phyloP scores from a whole-genome alignment of 257 asterid species.

The Thymus mandschuricus region DNA sequence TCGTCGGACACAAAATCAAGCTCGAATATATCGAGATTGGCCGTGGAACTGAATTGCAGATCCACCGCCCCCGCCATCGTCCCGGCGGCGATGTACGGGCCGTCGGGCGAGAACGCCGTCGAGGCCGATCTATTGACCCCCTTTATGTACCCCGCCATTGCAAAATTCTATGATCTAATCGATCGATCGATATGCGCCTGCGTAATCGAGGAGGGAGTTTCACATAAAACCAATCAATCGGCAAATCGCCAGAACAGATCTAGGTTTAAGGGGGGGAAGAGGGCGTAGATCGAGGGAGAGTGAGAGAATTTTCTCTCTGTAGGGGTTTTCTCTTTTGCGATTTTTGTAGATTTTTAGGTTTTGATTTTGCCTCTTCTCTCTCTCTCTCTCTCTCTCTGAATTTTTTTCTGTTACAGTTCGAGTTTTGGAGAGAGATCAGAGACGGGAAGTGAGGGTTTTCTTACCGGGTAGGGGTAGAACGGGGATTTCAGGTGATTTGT shows the following conservation, averaged over 20 bases:
- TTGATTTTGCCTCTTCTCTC: slow-evolving; percentile 31
- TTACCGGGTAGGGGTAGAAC: slow-evolving; percentile 24
- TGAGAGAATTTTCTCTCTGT: slow-evolving; percentile 37
- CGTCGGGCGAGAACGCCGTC: slow-evolving; percentile 90
- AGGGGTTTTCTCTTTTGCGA: slow-evolving; percentile 29
- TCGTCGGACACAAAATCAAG: slow-evolving; percentile 87
- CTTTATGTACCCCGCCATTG: slow-evolving; percentile 75
- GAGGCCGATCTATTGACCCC: slow-evolving; percentile 92
- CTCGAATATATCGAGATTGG: slow-evolving; percentile 89
- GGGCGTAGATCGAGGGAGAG: slow-evolving; percentile 43
- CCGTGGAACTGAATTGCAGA: slow-evolving; percentile 93
- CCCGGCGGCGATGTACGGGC: slow-evolving; percentile 88
- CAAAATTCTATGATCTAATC: slow-evolving; percentile 31
- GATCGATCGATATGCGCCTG: slow-evolving; percentile 30
- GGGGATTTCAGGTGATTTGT: slow-evolving; percentile 26
- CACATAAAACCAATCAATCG: slow-evolving; percentile 14
- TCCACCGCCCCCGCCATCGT: slow-evolving; percentile 99
- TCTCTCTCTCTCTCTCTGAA: slow-evolving; percentile 9
- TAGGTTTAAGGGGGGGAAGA: slow-evolving; percentile 26
- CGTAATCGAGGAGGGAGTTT: slow-evolving; percentile 24
- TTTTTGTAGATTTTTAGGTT: slow-evolving; percentile 34
- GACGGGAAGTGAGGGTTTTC: slow-evolving; percentile 25
- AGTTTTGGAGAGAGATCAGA: slow-evolving; percentile 3
- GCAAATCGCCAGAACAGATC: slow-evolving; percentile 36
- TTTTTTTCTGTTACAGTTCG: slow-evolving; percentile 29